phyloP scores from a whole-genome alignment of 148 eudicot genomes.

The Talinum fruticosum region DNA sequence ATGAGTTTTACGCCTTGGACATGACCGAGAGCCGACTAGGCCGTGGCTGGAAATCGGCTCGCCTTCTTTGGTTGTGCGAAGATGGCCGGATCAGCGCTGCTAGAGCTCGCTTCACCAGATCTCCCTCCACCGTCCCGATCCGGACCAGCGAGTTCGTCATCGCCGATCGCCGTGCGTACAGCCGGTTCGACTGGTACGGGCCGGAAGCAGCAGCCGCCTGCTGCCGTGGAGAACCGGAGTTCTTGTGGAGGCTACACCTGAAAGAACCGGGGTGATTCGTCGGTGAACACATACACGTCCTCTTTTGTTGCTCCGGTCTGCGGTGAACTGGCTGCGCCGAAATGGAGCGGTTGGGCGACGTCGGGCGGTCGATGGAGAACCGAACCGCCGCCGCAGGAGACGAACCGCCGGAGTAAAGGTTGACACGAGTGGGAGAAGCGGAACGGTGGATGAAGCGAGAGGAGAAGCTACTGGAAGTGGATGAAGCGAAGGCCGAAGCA shows the following conservation, averaged over 20 bases:
- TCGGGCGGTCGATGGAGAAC: conserved; percentile 49
- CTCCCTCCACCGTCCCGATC: conserved; percentile 79
- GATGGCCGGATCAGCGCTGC: conserved; percentile 39
- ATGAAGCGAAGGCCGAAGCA: conserved; percentile 44
- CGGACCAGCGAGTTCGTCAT: conserved; percentile 72
- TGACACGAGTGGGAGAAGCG: conserved; percentile 53
- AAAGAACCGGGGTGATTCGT: conserved; percentile 81
- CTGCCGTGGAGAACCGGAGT: not conserved
- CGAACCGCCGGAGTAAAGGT: conserved; percentile 16
- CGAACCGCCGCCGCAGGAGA: conserved; percentile 38
- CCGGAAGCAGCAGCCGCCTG: not conserved
- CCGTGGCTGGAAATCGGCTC: conserved; percentile 24
- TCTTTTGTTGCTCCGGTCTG: conserved; percentile 34
- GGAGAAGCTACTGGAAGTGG: conserved; percentile 36
- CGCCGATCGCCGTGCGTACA: conserved; percentile 59
- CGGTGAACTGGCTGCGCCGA: conserved; percentile 33
- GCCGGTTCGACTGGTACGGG: conserved; percentile 40
- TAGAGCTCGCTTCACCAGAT: conserved; percentile 58
- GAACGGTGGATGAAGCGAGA: conserved; percentile 36
- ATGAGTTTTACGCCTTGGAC: conserved; percentile 11
- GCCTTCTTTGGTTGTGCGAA: conserved; percentile 33
- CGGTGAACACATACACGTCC: conserved; percentile 77
- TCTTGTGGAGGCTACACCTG: conserved; percentile 64
- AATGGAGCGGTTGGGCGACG: conserved; percentile 46
- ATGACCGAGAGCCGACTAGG: conserved; percentile 27